Evolutionary conservation across 768 basidiomycete genomes (phyloP).

Genomic region (Phylloporus sp.): DNA sequence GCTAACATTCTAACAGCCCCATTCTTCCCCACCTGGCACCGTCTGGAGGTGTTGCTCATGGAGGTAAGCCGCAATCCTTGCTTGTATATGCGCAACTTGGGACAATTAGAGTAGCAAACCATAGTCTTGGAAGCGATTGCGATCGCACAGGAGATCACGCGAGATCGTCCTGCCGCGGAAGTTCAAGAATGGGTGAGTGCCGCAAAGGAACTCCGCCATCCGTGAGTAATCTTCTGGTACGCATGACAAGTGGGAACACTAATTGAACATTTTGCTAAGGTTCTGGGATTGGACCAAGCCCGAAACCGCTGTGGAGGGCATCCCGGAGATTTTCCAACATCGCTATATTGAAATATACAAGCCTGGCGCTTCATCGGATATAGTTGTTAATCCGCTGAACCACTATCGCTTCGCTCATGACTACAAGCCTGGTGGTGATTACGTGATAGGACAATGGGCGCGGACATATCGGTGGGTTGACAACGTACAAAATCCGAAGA

Average conservation of each 20-base stretch:
- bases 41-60: conserved; percentile 8
- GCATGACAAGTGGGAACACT: too few relatives aligned
- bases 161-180: background rate
- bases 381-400: background rate
- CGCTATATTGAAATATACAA: background rate
- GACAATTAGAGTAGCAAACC: conserved; percentile 10
- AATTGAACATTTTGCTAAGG: background rate
- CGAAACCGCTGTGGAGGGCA: background rate
- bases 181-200: conserved; percentile 8
- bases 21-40: conserved; percentile 21
- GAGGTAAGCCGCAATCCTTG: conserved; percentile 3
- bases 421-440: too few relatives aligned
- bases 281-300: conserved; percentile 10
- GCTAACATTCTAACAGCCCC: conserved; percentile 14
- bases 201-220: conserved; percentile 14
- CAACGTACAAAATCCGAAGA: background rate
- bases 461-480: conserved; percentile 17
- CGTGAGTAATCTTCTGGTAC: conserved; percentile 5
- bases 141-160: conserved; percentile 6
- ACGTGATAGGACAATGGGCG: background rate
- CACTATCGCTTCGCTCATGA: background rate
- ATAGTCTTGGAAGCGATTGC: conserved; percentile 11
- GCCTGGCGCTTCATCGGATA: background rate
- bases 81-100: too few relatives aligned
- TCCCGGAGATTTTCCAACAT: background rate